phyloP scores from a whole-genome alignment of 129 eudicot genomes.

The Flaveria bidentis region DNA sequence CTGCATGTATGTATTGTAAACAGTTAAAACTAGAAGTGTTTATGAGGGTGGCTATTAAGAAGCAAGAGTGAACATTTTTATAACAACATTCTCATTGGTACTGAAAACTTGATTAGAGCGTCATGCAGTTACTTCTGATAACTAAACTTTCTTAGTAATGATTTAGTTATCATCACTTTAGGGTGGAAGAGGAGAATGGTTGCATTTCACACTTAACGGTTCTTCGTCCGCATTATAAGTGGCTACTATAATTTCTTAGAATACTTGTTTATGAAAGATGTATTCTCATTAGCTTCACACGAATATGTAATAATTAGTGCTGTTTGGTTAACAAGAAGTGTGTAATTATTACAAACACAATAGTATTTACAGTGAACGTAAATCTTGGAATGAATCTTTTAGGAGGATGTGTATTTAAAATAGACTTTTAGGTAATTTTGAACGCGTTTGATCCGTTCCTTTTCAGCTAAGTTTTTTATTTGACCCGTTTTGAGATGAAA shows the following conservation, averaged over 20 bases:
- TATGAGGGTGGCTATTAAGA: not conserved
- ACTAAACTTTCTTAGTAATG: not conserved
- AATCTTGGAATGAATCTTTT: not conserved
- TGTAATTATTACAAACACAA: not conserved
- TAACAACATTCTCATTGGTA: not conserved
- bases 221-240: not conserved
- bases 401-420: not conserved
- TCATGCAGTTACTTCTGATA: not conserved
- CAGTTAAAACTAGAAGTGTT: not conserved
- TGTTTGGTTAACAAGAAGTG: not conserved
- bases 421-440: not conserved
- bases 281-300: conserved; percentile 1
- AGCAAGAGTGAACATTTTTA: not conserved
- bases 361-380: not conserved
- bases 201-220: not conserved
- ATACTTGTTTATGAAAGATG: not conserved
- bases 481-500: not conserved
- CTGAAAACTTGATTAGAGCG: not conserved
- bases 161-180: not conserved
- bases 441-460: not conserved
- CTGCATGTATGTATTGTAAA: too few relatives aligned
- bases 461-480: not conserved
- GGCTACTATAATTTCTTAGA: not conserved
- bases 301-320: not conserved
- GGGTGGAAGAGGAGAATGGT: not conserved